These are phyloP conservation scores for Cercospora canescens DNA, from an alignment of 2,329 filamentous ascomycete species.

Conservation along the genomic window DNA sequence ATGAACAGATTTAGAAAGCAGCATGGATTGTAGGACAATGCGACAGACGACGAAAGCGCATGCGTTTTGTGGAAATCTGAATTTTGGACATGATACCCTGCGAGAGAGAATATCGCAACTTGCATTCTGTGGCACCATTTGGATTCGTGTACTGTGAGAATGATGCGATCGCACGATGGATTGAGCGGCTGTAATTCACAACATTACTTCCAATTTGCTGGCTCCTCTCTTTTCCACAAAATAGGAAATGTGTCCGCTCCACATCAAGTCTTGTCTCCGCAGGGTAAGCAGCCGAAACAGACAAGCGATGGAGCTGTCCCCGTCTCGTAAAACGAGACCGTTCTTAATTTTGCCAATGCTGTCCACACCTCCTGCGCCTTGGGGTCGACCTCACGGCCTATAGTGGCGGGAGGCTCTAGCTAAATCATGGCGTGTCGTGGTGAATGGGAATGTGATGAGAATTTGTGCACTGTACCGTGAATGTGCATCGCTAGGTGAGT, in stretches of 20 bases:
- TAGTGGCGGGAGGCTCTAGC: slow-evolving; percentile 33
- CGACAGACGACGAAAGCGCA: slow-evolving; percentile 1
- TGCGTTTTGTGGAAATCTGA: not conserved
- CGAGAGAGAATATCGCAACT: not conserved
- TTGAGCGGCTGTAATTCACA: not conserved
- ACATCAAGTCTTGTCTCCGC: slow-evolving; percentile 23
- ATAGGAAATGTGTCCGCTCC: slow-evolving; percentile 21
- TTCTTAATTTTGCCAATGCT: slow-evolving; percentile 32
- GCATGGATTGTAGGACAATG: slow-evolving; percentile 15
- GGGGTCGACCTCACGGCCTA: slow-evolving; percentile 13
- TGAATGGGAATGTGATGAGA: not conserved
- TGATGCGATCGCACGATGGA: not conserved
- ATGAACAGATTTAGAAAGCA: slow-evolving; percentile 50
- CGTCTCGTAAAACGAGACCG: slow-evolving; percentile 19
- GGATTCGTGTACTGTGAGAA: not conserved
- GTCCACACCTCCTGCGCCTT: slow-evolving; percentile 33
- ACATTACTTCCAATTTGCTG: not conserved
- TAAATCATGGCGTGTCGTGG: slow-evolving; percentile 23
- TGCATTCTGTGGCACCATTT: not conserved
- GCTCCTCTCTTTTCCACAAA: not conserved
- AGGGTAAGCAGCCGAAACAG: slow-evolving; percentile 20
- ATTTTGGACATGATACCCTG: not conserved
- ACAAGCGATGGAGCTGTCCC: slow-evolving; percentile 22
- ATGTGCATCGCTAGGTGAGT: not conserved
- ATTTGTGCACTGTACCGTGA: not conserved